Conservation (phyloP, 371 early-diverging fungal species). For the Neoconidiobolus thromboides region DNA sequence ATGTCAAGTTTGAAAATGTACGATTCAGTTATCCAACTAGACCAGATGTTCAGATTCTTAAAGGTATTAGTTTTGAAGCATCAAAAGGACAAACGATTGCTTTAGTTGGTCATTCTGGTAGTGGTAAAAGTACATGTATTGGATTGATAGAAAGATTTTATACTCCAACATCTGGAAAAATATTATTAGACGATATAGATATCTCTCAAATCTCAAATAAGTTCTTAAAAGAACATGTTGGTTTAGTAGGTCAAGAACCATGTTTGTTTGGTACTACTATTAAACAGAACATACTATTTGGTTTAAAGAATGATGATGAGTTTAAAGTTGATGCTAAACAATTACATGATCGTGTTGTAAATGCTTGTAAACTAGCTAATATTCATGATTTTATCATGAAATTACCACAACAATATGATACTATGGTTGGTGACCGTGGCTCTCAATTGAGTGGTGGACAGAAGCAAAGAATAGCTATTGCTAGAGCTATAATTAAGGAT, state of each 20-base stretch:
- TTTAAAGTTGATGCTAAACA: slow-evolving; percentile 29
- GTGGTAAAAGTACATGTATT: slow-evolving; percentile 74
- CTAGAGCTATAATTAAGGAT: slow-evolving; percentile 43
- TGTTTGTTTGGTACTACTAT: slow-evolving; percentile 61
- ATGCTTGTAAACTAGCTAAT: slow-evolving; percentile 40
- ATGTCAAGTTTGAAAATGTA: slow-evolving; percentile 42
- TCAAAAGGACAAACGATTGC: slow-evolving; percentile 45
- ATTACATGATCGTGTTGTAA: slow-evolving; percentile 39
- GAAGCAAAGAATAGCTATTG: slow-evolving; percentile 24
- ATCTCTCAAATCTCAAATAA: slow-evolving; percentile 24
- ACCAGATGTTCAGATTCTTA: slow-evolving; percentile 35
- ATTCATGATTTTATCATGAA: slow-evolving; percentile 52
- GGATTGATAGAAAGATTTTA: slow-evolving; percentile 82
- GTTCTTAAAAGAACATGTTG: slow-evolving; percentile 37
- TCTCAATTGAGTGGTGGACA: slow-evolving; percentile 27
- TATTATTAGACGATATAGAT: slow-evolving; percentile 31
- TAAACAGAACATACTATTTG: slow-evolving; percentile 55
- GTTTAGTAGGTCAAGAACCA: slow-evolving; percentile 66
- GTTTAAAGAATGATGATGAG: slow-evolving; percentile 23
- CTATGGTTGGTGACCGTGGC: slow-evolving; percentile 39
- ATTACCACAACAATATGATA: slow-evolving; percentile 49
- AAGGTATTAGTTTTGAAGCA: slow-evolving; percentile 12
- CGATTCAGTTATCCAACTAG: slow-evolving; percentile 49
- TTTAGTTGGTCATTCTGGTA: slow-evolving; percentile 60
- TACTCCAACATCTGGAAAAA: slow-evolving; percentile 7